Evolutionary conservation across 495 filamentous ascomycete species (phyloP), one percentile per base, ranked within the genome.

Genomic region (Lineolata rhizophorae): DNA sequence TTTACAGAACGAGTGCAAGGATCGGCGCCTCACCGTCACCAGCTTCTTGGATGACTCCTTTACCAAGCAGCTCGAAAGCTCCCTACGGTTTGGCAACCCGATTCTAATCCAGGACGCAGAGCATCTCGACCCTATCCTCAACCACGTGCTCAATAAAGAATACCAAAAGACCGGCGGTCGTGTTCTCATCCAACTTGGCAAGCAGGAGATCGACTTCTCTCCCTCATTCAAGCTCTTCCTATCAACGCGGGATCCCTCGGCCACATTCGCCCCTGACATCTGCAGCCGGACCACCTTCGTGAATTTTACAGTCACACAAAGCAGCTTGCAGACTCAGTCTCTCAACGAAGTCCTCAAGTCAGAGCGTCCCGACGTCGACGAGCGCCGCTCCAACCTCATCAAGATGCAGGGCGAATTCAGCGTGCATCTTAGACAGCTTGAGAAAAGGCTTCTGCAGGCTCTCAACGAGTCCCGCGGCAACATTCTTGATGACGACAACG

Each of bases 341-440:
- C 61, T 99, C 39, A 93, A 93, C 40, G 81, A 95, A 35, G 84
- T 94, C 14, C 60, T 99, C 44, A 95, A 94, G 49, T 90, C 80
- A 26, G 87, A 99, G 60, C 70, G 90, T 29, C 84, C 90, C 16
- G 87, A 99, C 55, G 83, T 99, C n/a, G 87, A 99, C 48, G 77
- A 91, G 55, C 67, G 85, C 35, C 74, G 87, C 29, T 90, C 83
- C 15, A 93, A 95, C 48, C 68, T 95, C 31, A 87, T 95, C 58
- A 99, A 95, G 53, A 64, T 93, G 50, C 90, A 95, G 58, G 87
- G 87, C 41, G 87, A 99, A 53, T 99, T 99, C 67, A 93, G 84
- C 54, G 70, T 92, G 12, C 84, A 93, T 55, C 71, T 99, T 19
- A 72, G 87, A 30, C 79, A 87, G 44, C 70, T 99, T n/a, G 87